Evolutionary conservation across 176 grass and related monocot species (phyloP).

Genomic region (Carex littledalei): DNA sequence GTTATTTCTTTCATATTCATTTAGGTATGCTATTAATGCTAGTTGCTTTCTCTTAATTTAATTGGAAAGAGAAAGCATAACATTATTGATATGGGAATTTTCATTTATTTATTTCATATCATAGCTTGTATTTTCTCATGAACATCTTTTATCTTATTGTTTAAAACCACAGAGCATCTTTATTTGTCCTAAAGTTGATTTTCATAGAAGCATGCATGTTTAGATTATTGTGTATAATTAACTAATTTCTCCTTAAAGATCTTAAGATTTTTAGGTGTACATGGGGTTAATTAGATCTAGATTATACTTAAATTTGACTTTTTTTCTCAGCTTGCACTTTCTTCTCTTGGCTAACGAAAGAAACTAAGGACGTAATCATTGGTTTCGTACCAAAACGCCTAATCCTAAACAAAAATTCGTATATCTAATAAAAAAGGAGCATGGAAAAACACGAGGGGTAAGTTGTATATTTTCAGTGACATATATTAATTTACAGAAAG

Average conservation of each 20-base stretch:
- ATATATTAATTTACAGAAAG: slow-evolving; percentile 8
- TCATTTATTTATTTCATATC: not conserved
- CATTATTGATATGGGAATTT: not conserved
- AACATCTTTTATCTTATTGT: not conserved
- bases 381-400: not conserved
- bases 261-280: not conserved
- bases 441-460: not conserved
- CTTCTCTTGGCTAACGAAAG: not conserved
- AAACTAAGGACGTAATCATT: not conserved
- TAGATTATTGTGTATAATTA: not conserved
- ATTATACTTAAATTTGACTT: not conserved
- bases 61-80: not conserved
- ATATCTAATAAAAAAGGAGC: not conserved
- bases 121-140: not conserved
- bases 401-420: not conserved
- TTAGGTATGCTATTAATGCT: not conserved
- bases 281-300: not conserved
- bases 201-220: not conserved
- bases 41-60: slow-evolving; percentile 1
- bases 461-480: not conserved
- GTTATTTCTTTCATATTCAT: not conserved
- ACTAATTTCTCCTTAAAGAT: not conserved
- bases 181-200: not conserved
- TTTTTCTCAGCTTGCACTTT: not conserved
- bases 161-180: not conserved